Conservation (phyloP, 2,329 filamentous ascomycete genomes). For the Colletotrichum zoysiae region DNA sequence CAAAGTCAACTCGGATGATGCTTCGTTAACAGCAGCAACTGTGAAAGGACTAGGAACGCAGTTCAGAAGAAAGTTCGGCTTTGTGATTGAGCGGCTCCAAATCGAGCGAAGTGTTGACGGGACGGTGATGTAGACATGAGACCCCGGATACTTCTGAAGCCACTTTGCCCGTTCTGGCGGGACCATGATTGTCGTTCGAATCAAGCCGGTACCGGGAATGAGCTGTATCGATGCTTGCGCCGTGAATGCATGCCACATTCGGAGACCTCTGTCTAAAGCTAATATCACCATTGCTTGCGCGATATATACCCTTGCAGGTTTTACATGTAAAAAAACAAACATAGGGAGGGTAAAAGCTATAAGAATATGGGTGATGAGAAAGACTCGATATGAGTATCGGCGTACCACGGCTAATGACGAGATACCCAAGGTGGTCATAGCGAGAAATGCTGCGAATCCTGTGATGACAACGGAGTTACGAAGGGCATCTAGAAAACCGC, state of each 20-base stretch:
- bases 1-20: not conserved
- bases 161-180: not conserved
- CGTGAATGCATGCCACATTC: not conserved
- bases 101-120: not conserved
- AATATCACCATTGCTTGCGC: not conserved
- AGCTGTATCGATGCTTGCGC: not conserved
- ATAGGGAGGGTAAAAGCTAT: not conserved
- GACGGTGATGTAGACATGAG: not conserved
- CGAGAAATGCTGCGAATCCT: not conserved
- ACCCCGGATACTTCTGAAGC: not conserved
- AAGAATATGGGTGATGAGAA: not conserved
- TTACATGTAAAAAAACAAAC: not conserved
- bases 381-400: not conserved
- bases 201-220: not conserved
- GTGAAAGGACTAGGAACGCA: not conserved
- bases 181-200: not conserved
- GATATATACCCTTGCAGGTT: not conserved
- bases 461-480: not conserved
- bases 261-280: not conserved
- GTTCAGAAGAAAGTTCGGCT: not conserved
- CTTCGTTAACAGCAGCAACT: not conserved
- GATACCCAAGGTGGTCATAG: not conserved
- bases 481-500: not conserved
- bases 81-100: not conserved
- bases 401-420: not conserved